Evolutionary conservation across 805 yeast species (phyloP).

Genomic region (Suhomyces xylopsoci): DNA sequence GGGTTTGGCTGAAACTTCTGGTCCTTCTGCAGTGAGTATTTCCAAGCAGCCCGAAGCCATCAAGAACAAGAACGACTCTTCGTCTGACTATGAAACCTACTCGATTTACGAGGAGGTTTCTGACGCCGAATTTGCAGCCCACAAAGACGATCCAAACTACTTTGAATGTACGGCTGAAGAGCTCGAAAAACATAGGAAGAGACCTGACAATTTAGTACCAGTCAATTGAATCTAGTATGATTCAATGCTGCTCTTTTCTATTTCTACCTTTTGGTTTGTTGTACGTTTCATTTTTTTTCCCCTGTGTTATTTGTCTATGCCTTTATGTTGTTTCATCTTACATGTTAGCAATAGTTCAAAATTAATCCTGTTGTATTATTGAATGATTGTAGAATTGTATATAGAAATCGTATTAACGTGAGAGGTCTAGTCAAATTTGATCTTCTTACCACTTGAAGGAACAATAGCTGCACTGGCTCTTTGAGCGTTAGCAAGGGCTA

Average conservation of each 20-base stretch:
- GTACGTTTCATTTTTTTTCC: neutral
- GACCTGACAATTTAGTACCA: neutral
- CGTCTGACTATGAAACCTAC: conserved; percentile 14
- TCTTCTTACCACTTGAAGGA: conserved; percentile 85
- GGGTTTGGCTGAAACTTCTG: neutral
- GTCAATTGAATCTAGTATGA: neutral
- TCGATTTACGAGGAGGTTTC: conserved; percentile 47
- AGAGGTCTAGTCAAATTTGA: conserved; percentile 52
- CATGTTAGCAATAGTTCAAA: neutral
- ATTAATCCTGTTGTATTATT: conserved; percentile 2
- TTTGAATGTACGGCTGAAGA: conserved; percentile 30
- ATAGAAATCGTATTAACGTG: neutral
- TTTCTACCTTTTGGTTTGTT: neutral
- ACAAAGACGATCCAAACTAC: conserved; percentile 49
- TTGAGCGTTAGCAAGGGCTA: conserved; percentile 84
- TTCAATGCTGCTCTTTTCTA: neutral
- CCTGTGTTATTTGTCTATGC: neutral
- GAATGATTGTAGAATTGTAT: neutral
- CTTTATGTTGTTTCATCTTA: neutral
- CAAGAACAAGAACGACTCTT: neutral
- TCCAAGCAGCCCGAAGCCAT: conserved; percentile 4
- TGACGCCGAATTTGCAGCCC: conserved; percentile 43
- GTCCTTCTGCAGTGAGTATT: neutral
- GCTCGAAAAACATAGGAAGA: conserved; percentile 10
- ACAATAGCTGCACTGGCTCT: conserved; percentile 89